Base-by-base conservation (phyloP, 192 early-diverging fungal species). In the Coemansia sp. region DNA sequence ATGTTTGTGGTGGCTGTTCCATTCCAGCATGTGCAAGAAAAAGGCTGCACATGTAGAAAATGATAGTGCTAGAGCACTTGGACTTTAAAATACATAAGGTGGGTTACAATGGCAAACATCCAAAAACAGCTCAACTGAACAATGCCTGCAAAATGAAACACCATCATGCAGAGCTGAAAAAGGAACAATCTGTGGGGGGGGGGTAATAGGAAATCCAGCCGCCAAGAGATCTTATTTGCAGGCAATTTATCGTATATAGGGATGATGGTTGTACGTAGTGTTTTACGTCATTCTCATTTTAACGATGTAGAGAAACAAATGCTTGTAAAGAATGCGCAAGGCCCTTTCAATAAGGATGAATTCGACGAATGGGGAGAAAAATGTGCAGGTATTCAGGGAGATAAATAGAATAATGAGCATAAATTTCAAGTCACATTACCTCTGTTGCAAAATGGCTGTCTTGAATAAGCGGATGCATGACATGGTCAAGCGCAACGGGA, bases 401-500 rank as follows among this genome's bases (percentile, higher is more conserved):
- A 30, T 13, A 25, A 20, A 33, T 20, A 57, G 31, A 18, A 31
- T 20, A 26, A 18, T 13, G n/a, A 20, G 16, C 48, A 51, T 51
- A 51, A 51, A 51, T 30, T 51, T 21, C 20, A 52, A 46, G 68
- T 52, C 60, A 60, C 62, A 61, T 79, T 42, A 95, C 93, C 68
- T 92, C 89, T 33, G 90, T 92, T 55, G 87, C 84, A 71, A 92
- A 94, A 58, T 93, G 89, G 48, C 81, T 81, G 63, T 90, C 87
- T 39, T 84, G 66, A 48, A 95, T 80, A 15, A 87, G 86, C 37
- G 92, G 92, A 60, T 89, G 74, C 57, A 94, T 77, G 42, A 95
- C 79, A 67, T 95, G 93, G 67, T 94, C 93, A 42, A 94, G 74
- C 37, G 88, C 90, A 0, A 90, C 86, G 21, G 92, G 91, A 20